These are phyloP conservation scores for Arabis alpina DNA, from an alignment of 345 rosid species.

Conservation along the genomic window DNA sequence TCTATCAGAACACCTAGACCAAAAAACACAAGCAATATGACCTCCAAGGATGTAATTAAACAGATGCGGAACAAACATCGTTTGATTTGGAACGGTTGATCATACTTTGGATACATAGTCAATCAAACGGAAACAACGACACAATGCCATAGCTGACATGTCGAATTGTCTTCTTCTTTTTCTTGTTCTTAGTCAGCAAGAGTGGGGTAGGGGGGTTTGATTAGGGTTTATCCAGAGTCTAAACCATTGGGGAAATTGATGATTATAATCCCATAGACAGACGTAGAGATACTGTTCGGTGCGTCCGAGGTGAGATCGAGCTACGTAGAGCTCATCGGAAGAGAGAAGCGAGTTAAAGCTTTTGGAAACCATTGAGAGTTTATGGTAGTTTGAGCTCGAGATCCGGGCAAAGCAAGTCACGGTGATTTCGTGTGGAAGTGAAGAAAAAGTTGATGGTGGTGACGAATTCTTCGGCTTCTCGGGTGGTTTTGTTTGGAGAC, in stretches of 20 bases:
- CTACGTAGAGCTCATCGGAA: neutral
- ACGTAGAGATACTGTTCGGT: too few relatives aligned
- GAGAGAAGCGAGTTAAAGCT: neutral
- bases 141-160: too few relatives aligned
- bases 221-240: neutral
- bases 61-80: too few relatives aligned
- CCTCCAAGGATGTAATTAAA: too few relatives aligned
- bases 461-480: neutral
- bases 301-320: neutral
- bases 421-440: neutral
- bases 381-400: neutral
- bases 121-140: too few relatives aligned
- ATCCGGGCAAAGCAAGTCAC: neutral
- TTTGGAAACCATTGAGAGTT: slow-evolving; percentile 9
- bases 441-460: neutral
- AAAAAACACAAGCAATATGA: too few relatives aligned
- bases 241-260: neutral
- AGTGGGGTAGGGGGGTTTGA: neutral
- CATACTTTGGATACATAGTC: too few relatives aligned
- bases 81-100: too few relatives aligned
- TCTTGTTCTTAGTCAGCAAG: neutral
- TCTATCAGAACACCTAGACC: too few relatives aligned
- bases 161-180: too few relatives aligned
- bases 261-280: neutral
- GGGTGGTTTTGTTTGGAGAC: neutral